Evolutionary conservation across 208 protist species (phyloP), one percentile per base, ranked within the genome.

Genomic region (Angomonas ambiguus): DNA sequence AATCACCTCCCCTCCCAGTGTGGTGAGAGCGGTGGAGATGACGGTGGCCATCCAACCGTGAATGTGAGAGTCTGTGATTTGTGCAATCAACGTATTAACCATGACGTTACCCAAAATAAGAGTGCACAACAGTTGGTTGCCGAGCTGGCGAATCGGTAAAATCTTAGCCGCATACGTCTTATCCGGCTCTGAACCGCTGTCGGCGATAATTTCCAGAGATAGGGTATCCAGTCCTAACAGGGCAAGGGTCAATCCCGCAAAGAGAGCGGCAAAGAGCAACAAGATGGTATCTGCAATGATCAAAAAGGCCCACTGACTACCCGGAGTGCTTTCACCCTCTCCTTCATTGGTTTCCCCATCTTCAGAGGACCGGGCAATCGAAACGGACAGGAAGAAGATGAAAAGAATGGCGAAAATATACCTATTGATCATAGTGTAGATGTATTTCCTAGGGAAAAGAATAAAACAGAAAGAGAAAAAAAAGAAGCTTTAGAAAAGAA

Each of bases 101-200:
- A 97, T 92, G 4, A 98, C 96, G 72, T 98, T 98, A 70, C 97
- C 96, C 18, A 99, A 64, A 65, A 99, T 95, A 30, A 99, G 72
- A 1, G 97, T 99, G 82, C 96, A 98, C 8, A 99, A 76, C 22
- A 99, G 80, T 49, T 98, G 88, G 73, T 99, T 98, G 57, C 96
- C 97, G 1, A 96, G 79, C 68, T 97, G 82, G 24, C 96, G 91
- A n/a, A 99, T 79, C 24, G 96, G 97, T 11, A 94, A 72, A 69
- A 99, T 98, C 70, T 90, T 93, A 31, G 76, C 59, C 8, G 96
- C 96, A 69, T 97, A 97, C 41, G 83, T 87, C 73, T 88, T 93
- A 74, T 98, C 92, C 27, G 89, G 83, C 65, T 94, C 84, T 0
- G 76, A 77, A 27, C 92, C 94, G 61, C 86, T 91, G 59, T 93